Evolutionary conservation across 352 stramenopile species (phyloP).

Genomic region (Phytophthora kernoviae): DNA sequence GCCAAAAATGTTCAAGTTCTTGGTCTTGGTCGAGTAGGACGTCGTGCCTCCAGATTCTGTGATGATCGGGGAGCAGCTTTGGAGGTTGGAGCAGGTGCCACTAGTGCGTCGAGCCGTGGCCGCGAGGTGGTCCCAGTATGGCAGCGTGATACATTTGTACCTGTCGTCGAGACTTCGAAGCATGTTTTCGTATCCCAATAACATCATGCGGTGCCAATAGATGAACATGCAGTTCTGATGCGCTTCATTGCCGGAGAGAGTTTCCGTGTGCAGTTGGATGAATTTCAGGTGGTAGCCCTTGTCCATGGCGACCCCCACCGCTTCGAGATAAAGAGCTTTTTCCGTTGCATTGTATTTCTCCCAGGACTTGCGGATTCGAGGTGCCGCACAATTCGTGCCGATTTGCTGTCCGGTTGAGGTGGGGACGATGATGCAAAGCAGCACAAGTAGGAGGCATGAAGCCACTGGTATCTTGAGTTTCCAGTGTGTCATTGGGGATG

Average conservation of each 20-base stretch:
- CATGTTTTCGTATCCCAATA: slow-evolving; percentile 80
- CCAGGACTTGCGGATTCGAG: slow-evolving; percentile 55
- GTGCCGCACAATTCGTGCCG: slow-evolving; percentile 35
- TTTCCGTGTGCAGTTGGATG: slow-evolving; percentile 62
- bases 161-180: slow-evolving; percentile 43
- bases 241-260: slow-evolving; percentile 46
- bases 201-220: slow-evolving; percentile 72
- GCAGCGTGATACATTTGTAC: slow-evolving; percentile 65
- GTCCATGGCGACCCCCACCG: slow-evolving; percentile 46
- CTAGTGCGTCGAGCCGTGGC: slow-evolving; percentile 20
- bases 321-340: slow-evolving; percentile 46
- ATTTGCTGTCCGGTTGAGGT: slow-evolving; percentile 18
- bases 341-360: slow-evolving; percentile 40
- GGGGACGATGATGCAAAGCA: too few species aligned
- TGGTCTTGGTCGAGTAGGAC: slow-evolving; percentile 3
- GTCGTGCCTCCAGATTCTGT: slow-evolving; percentile 38
- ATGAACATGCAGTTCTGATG: slow-evolving; percentile 71
- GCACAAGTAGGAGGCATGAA: too few species aligned
- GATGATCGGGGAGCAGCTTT: slow-evolving; percentile 42
- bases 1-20: slow-evolving; percentile 19
- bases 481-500: too few species aligned
- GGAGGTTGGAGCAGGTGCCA: slow-evolving; percentile 35
- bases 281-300: slow-evolving; percentile 53
- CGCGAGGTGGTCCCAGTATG: slow-evolving; percentile 62
- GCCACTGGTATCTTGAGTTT: too few species aligned